phyloP scores from a whole-genome alignment of 202 grass and related monocot species.

The Dendrocalamus latiflorus region DNA sequence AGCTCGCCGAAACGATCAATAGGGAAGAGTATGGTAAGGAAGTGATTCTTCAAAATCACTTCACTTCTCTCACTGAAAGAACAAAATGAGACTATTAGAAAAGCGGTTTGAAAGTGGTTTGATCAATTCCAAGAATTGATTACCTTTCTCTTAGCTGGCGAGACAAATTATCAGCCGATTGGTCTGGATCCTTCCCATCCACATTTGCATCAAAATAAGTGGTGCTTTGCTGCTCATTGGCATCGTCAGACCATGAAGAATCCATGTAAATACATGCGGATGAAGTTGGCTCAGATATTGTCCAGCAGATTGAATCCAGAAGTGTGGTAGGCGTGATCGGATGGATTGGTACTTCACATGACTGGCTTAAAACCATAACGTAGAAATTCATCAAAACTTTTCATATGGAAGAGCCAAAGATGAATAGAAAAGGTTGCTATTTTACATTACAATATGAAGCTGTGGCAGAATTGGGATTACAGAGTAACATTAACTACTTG shows the following conservation, averaged over 20 bases:
- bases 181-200: too few relatives aligned
- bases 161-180: constrained; percentile 47
- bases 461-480: not conserved
- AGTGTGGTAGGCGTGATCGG: constrained; percentile 70
- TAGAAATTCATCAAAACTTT: constrained; percentile 27
- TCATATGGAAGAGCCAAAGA: constrained; percentile 3
- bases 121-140: not conserved
- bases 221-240: constrained; percentile 55
- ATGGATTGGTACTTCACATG: constrained; percentile 71
- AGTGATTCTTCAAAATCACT: constrained; percentile 81
- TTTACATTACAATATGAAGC: too few relatives aligned
- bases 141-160: constrained; percentile 76
- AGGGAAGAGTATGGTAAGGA: constrained; percentile 92
- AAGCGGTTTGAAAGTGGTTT: not conserved
- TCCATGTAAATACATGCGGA: constrained; percentile 72
- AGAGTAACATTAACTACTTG: not conserved
- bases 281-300: constrained; percentile 78
- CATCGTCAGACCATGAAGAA: constrained; percentile 74
- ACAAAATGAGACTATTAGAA: not conserved
- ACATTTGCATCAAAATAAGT: constrained; percentile 48
- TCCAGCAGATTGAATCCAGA: constrained; percentile 92
- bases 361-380: constrained; percentile 56
- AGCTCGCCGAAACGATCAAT: constrained; percentile 83
- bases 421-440: constrained; percentile 9
- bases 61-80: constrained; percentile 81